These are phyloP conservation scores for Silene coronaria DNA, from an alignment of 179 eudicot genomes.

Conservation along the genomic window DNA sequence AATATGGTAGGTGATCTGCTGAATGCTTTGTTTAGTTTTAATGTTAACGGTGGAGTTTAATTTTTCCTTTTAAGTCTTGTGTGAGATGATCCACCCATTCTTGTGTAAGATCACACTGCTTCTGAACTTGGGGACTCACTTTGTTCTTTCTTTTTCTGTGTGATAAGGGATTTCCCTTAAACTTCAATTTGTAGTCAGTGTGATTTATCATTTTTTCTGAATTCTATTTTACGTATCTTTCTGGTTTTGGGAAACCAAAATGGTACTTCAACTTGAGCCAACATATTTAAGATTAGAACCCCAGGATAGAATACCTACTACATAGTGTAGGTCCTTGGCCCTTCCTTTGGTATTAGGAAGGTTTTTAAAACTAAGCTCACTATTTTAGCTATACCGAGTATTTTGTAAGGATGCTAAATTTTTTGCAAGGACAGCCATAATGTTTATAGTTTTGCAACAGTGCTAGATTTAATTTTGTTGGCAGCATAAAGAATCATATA, in stretches of 20 bases:
- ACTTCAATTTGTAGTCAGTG: not conserved
- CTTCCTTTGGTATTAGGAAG: not conserved
- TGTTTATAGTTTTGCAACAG: too few species aligned
- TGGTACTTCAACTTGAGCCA: not conserved
- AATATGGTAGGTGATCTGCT: constrained; percentile 57
- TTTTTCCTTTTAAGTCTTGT: not conserved
- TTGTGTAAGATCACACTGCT: not conserved
- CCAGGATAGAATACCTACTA: too few species aligned
- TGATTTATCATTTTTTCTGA: not conserved
- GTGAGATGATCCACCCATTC: not conserved
- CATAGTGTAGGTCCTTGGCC: not conserved
- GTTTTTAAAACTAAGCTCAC: not conserved
- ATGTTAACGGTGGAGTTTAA: not conserved
- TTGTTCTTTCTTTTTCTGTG: not conserved
- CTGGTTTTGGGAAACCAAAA: not conserved
- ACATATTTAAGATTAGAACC: not conserved
- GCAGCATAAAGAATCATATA: not conserved
- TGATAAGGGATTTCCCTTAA: not conserved
- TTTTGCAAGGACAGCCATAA: too few species aligned
- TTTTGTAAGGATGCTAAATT: too few species aligned
- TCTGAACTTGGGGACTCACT: not conserved
- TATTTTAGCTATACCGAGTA: too few species aligned
- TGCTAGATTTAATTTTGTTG: not conserved
- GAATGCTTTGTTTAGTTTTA: not conserved
- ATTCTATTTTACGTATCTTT: not conserved